Base-by-base conservation (phyloP, 306 rosid species). In the Cajanus cajan region DNA sequence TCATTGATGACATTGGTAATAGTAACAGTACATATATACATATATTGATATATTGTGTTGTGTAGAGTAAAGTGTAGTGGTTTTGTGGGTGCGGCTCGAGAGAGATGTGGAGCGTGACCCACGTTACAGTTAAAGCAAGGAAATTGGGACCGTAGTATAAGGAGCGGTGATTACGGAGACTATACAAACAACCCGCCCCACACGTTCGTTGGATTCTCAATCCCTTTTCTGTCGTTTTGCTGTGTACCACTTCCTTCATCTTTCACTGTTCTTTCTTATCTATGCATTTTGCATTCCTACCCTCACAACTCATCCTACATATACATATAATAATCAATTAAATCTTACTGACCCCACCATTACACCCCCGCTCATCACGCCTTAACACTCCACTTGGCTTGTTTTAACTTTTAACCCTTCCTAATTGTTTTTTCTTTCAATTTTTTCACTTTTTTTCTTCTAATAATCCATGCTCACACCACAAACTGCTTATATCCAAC, bases 151-250 rank as follows among this genome's bases (percentile, higher is more conserved):
- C 86, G 78, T 69, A 41, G 24, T 80, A 22, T 65, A 36, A 74
- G 87, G 87, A 40, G 82, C 98, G 97, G 47, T 81, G 79, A 88
- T 93, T 75, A 79, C 93, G 98, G 93, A 16, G 47, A 78, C 54
- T 18, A 40, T 6, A 28, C 50, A 21, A 58, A 15, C 77, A 82
- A 66, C 90, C 90, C 87, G 67, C 78, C 40, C 59, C 89, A 47
- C 69, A 63, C 25, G 69, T 63, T 63, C 25, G 69, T 63, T 63
- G 45, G 45, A 33, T 63, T 63, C 69, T 34, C 54, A 21, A 37
- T 37, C 9, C 40, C 11, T 3, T n/a, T 59, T 59, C 2, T 59
- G 66, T 59, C 66, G 66, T 59, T 28, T 59, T 59, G 10, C 59
- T 52, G 59, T 11, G 28, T 1, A 52, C 0, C 59, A 52, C 31